phyloP scores from a whole-genome alignment of 73 alveolate species.

The Tetrahymena elliotti region DNA sequence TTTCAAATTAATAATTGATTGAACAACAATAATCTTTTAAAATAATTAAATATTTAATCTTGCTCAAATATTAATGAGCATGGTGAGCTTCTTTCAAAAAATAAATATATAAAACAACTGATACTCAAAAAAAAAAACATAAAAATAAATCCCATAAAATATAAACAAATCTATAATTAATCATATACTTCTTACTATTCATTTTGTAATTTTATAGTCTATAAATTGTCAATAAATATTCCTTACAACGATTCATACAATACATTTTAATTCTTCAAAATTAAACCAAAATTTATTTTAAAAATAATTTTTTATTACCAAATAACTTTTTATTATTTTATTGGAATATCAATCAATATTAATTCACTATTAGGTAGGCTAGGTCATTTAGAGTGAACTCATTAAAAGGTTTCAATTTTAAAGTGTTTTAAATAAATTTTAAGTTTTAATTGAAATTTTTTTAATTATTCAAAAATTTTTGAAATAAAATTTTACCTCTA shows the following conservation, averaged over 20 bases:
- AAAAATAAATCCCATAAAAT: background rate
- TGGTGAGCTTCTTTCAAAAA: background rate
- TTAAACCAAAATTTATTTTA: too few species aligned
- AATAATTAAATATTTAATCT: background rate
- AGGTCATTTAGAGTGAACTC: too few species aligned
- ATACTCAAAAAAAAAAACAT: background rate
- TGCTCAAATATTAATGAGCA: background rate
- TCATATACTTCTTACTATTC: background rate
- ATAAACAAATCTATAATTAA: background rate
- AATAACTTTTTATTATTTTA: too few species aligned
- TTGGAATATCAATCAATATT: too few species aligned
- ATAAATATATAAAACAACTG: background rate
- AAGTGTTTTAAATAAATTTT: too few species aligned
- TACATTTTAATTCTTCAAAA: background rate
- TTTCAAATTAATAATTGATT: background rate
- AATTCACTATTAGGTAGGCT: too few species aligned
- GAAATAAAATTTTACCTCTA: too few species aligned
- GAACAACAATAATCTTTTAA: background rate
- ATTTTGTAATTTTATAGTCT: background rate
- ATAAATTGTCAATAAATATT: background rate
- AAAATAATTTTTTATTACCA: too few species aligned
- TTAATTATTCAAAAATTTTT: too few species aligned
- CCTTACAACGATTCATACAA: background rate
- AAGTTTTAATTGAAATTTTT: too few species aligned
- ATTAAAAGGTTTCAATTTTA: too few species aligned